phyloP scores from a whole-genome alignment of 768 basidiomycete genomes.

The Pholiota molesta region DNA sequence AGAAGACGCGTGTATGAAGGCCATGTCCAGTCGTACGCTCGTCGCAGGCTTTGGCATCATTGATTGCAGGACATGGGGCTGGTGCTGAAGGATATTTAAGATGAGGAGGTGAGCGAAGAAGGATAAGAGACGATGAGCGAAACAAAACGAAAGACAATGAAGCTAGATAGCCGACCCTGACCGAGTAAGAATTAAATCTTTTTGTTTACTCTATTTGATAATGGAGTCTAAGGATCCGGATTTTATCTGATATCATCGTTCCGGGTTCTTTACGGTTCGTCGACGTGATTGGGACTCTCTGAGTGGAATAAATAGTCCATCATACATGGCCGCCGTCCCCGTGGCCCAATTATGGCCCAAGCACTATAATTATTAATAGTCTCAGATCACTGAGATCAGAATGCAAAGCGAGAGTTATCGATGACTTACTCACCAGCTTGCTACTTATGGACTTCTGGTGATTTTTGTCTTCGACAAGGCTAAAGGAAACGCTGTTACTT shows the following conservation, averaged over 20 bases:
- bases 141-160: neutral
- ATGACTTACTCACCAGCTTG: too few species aligned
- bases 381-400: neutral
- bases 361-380: neutral
- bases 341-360: neutral
- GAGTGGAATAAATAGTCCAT: neutral
- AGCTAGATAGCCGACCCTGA: neutral
- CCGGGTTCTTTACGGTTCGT: neutral
- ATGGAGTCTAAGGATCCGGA: neutral
- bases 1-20: conserved; percentile 9
- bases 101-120: neutral
- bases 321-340: neutral
- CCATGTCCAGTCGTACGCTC: neutral
- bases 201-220: neutral
- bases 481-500: too few species aligned
- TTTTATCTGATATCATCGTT: conserved; percentile 1
- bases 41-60: neutral
- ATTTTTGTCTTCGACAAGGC: too few species aligned
- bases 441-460: too few species aligned
- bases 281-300: neutral
- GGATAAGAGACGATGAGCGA: neutral
- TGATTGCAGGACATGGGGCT: neutral
- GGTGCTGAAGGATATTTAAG: neutral
- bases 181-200: neutral
- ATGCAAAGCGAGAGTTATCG: neutral